Conservation (phyloP, 73 alveolate species). For the Paramecium pentaurelia region DNA sequence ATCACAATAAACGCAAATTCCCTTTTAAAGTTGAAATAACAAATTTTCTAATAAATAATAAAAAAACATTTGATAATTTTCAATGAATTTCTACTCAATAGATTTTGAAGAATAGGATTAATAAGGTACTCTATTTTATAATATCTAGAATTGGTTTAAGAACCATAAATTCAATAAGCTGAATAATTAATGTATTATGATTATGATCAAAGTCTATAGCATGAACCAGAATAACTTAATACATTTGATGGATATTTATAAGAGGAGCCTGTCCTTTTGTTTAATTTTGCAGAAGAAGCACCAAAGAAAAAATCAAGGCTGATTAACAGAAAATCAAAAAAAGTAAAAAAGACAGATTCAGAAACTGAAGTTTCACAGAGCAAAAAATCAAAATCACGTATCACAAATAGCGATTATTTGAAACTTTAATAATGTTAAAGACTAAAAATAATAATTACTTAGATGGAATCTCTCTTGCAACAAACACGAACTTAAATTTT, state of each 20-base stretch:
- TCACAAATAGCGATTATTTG: neutral
- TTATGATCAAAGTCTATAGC: neutral
- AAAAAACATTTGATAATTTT: neutral
- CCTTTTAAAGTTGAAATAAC: neutral
- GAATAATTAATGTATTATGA: neutral
- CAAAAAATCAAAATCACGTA: neutral
- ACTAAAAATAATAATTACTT: neutral
- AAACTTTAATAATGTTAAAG: constrained; percentile 13
- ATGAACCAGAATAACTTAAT: neutral
- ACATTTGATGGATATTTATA: neutral
- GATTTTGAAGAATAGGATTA: neutral
- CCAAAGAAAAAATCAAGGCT: neutral
- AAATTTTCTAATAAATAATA: neutral
- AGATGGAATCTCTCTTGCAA: neutral
- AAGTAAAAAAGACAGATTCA: neutral
- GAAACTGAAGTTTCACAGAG: neutral
- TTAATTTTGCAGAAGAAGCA: neutral
- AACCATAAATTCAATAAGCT: neutral
- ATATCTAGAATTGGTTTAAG: neutral
- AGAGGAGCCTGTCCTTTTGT: neutral
- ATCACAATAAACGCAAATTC: neutral
- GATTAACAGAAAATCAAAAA: neutral
- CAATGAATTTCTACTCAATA: neutral
- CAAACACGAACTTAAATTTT: neutral
- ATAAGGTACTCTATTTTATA: neutral